Evolutionary conservation across 768 basidiomycete genomes (phyloP).

Genomic region (Calocybe cyanea): DNA sequence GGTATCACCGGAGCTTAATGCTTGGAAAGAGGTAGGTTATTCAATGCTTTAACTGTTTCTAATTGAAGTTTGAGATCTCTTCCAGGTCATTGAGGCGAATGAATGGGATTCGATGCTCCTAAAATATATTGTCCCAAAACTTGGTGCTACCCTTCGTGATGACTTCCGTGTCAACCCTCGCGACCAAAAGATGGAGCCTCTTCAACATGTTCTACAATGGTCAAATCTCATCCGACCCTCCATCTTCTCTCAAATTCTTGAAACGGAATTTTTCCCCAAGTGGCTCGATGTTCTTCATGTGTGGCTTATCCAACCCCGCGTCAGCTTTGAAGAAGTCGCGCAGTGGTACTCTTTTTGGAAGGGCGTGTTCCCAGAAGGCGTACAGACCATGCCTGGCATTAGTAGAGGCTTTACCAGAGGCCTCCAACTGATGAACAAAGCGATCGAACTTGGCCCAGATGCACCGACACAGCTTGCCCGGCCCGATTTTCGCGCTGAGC

Average conservation of each 20-base stretch:
- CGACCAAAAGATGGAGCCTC: slow-evolving; percentile 80
- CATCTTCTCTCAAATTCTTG: slow-evolving; percentile 79
- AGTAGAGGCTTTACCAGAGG: slow-evolving; percentile 82
- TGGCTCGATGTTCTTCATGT: slow-evolving; percentile 90
- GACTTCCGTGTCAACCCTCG: slow-evolving; percentile 91
- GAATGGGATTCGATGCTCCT: slow-evolving; percentile 94
- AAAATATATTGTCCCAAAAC: slow-evolving; percentile 89
- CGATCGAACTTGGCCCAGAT: slow-evolving; percentile 79
- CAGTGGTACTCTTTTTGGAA: slow-evolving; percentile 96
- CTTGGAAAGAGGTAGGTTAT: slow-evolving; percentile 76
- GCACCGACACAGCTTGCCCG: slow-evolving; percentile 65
- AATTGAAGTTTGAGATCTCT: neutral
- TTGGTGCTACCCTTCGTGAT: slow-evolving; percentile 76
- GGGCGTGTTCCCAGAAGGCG: slow-evolving; percentile 60
- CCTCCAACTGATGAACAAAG: slow-evolving; percentile 91
- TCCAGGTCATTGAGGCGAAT: slow-evolving; percentile 64
- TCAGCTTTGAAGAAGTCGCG: slow-evolving; percentile 89
- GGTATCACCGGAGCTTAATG: slow-evolving; percentile 67
- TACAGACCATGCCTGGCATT: slow-evolving; percentile 65
- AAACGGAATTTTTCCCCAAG: slow-evolving; percentile 93
- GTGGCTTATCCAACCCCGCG: slow-evolving; percentile 89
- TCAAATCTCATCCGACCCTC: slow-evolving; percentile 64
- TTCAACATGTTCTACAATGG: slow-evolving; percentile 80
- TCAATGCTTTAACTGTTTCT: slow-evolving; percentile 3
- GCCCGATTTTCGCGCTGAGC: slow-evolving; percentile 60